phyloP scores from a whole-genome alignment of 192 early-diverging fungal species.

The Pecoramyces ruminantium region DNA sequence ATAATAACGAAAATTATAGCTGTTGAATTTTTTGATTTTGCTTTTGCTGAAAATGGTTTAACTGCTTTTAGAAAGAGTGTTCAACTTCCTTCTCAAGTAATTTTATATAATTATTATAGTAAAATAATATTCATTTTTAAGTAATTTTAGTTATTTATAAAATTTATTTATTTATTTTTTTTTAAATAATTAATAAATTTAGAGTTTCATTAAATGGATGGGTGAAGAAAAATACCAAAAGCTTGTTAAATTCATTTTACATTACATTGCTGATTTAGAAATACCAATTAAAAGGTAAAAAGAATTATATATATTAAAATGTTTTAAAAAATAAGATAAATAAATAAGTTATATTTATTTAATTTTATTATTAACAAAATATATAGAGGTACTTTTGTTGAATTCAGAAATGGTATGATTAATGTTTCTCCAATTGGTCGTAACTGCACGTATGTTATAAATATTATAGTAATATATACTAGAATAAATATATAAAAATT shows the following conservation, averaged over 20 bases:
- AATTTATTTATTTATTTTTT: background rate
- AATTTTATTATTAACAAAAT: too few species aligned
- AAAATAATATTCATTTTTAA: too few species aligned
- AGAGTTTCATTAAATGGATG: conserved; percentile 81
- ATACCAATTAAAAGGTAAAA: conserved; percentile 79
- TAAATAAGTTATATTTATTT: too few species aligned
- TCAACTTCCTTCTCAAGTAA: conserved; percentile 48
- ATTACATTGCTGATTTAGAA: conserved; percentile 87
- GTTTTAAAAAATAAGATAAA: too few species aligned
- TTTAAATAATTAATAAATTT: too few species aligned
- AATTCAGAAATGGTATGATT: conserved; percentile 98
- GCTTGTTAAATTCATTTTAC: conserved; percentile 80
- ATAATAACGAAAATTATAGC: too few species aligned
- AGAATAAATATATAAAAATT: too few species aligned
- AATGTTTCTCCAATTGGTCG: conserved; percentile 95
- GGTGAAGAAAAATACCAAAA: conserved; percentile 87
- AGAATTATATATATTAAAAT: too few species aligned
- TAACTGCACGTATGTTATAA: conserved; percentile 54
- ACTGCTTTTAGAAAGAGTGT: conserved; percentile 71
- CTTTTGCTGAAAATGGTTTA: conserved; percentile 94
- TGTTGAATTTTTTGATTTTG: conserved; percentile 77
- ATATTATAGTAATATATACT: too few species aligned
- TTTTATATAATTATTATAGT: too few species aligned
- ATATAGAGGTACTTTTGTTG: conserved; percentile 83
- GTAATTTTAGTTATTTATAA: background rate